Conservation (phyloP, 306 rosid species). For the Vigna mungo region DNA sequence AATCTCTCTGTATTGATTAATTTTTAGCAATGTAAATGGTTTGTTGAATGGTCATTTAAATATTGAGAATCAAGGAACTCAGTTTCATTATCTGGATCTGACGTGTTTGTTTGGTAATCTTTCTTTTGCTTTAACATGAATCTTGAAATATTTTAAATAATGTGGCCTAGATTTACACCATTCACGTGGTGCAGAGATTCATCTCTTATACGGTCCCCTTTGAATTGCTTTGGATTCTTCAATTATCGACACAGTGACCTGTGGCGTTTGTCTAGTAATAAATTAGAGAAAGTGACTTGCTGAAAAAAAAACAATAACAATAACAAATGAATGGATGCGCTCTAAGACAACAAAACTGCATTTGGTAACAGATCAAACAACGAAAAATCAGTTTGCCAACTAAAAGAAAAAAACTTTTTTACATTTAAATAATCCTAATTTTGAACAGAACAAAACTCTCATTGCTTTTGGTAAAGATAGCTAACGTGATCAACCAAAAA, state of each 20-base stretch:
- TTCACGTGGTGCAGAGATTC: slow-evolving; percentile 43
- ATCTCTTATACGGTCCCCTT: slow-evolving; percentile 37
- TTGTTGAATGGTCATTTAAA: slow-evolving; percentile 28
- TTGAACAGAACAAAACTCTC: neutral
- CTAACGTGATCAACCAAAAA: neutral
- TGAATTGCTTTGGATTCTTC: slow-evolving; percentile 29
- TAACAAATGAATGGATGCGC: neutral
- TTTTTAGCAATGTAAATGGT: slow-evolving; percentile 43
- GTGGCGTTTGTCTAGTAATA: slow-evolving; percentile 21
- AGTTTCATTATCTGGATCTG: slow-evolving; percentile 39
- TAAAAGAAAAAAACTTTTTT: neutral
- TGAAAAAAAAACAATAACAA: neutral
- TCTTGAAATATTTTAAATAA: slow-evolving; percentile 1
- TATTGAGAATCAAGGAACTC: slow-evolving; percentile 38
- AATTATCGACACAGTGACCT: slow-evolving; percentile 37
- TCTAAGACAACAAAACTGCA: neutral
- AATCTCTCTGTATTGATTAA: slow-evolving; percentile 52
- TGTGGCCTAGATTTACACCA: slow-evolving; percentile 39
- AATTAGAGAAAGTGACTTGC: slow-evolving; percentile 20
- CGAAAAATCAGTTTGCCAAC: neutral
- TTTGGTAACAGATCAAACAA: neutral
- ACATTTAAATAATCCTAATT: neutral
- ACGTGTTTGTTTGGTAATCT: slow-evolving; percentile 24
- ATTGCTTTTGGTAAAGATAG: neutral
- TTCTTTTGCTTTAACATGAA: slow-evolving; percentile 15